Percentiles rank a stretch among this genome's conserved stretches.
These are phyloP conservation scores for Smittium culicis DNA, from an alignment of 371 early-diverging fungal genomes.

Conservation along the genomic window DNA sequence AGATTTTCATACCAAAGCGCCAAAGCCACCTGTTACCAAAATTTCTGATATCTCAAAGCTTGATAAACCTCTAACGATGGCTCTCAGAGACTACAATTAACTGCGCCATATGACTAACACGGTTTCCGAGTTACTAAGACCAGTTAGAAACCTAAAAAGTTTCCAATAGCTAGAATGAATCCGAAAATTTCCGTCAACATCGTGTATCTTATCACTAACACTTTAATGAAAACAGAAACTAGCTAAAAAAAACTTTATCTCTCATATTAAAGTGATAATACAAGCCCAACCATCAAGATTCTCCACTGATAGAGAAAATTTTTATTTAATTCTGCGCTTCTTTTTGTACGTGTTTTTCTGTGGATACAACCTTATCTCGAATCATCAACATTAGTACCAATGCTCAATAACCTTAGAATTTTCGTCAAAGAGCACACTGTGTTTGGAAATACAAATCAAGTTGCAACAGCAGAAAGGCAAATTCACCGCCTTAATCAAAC, in stretches of 20 bases:
- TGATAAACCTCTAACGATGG: conserved; percentile 8
- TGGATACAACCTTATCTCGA: conserved; percentile 13
- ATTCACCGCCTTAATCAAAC: background rate
- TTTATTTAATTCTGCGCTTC: conserved; percentile 10
- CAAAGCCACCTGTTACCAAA: too few relatives aligned
- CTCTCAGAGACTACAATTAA: conserved; percentile 11
- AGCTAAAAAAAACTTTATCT: conserved; percentile 4
- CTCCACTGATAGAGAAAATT: background rate
- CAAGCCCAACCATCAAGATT: conserved; percentile 10
- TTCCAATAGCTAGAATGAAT: too few relatives aligned
- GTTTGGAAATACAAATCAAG: background rate
- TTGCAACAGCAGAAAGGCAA: background rate
- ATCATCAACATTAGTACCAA: background rate
- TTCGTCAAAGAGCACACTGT: background rate
- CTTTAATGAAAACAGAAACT: conserved; percentile 9
- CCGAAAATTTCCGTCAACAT: conserved; percentile 9
- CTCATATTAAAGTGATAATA: conserved; percentile 9
- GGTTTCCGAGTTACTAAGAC: too few relatives aligned
- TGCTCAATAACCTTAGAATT: background rate
- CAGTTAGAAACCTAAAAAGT: too few relatives aligned
- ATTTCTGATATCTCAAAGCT: too few relatives aligned
- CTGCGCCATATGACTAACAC: conserved; percentile 11
- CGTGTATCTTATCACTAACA: conserved; percentile 11
- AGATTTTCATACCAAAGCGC: too few relatives aligned
- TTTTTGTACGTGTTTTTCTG: conserved; percentile 7